Conservation (phyloP, 306 rosid genomes). For the Prunus kanzakura region DNA sequence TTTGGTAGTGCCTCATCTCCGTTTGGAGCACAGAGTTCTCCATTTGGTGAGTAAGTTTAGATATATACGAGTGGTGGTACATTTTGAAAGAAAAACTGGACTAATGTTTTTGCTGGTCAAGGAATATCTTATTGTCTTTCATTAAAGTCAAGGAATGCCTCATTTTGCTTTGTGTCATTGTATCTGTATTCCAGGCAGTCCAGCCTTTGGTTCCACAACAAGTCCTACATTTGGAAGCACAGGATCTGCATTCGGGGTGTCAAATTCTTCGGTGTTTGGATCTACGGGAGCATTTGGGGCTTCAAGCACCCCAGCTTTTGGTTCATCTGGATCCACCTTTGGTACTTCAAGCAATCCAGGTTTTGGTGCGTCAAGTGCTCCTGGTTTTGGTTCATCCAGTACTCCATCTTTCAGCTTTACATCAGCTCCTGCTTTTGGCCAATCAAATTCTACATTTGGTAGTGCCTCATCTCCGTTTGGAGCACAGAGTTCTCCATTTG, state of each 20-base stretch:
- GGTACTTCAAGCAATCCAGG: constrained; percentile 42
- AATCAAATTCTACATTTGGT: constrained; percentile 38
- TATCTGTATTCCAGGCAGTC: neutral
- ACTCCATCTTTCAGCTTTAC: constrained; percentile 58
- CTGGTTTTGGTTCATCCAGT: constrained; percentile 76
- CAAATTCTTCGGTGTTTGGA: constrained; percentile 56
- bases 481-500: constrained; percentile 71
- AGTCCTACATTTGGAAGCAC: constrained; percentile 64
- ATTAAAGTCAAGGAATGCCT: neutral
- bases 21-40: constrained; percentile 71
- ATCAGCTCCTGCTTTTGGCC: constrained; percentile 53
- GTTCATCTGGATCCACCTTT: constrained; percentile 33
- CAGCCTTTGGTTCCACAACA: constrained; percentile 41
- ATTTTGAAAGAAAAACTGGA: neutral
- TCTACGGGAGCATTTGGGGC: constrained; percentile 69
- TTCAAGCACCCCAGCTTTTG: constrained; percentile 44
- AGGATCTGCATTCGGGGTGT: constrained; percentile 52
- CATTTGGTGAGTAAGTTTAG: constrained; percentile 57
- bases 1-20: constrained; percentile 28
- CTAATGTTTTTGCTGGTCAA: too few relatives aligned
- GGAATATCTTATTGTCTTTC: neutral
- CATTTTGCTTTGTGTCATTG: neutral
- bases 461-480: constrained; percentile 50
- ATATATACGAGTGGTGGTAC: neutral
- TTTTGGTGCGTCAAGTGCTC: constrained; percentile 35